A percentile compares a stretch with the other conserved stretches of the same genome.
Conservation (phyloP, 1,284 basidiomycete genomes). For the Salmacisia buchloeana region DNA sequence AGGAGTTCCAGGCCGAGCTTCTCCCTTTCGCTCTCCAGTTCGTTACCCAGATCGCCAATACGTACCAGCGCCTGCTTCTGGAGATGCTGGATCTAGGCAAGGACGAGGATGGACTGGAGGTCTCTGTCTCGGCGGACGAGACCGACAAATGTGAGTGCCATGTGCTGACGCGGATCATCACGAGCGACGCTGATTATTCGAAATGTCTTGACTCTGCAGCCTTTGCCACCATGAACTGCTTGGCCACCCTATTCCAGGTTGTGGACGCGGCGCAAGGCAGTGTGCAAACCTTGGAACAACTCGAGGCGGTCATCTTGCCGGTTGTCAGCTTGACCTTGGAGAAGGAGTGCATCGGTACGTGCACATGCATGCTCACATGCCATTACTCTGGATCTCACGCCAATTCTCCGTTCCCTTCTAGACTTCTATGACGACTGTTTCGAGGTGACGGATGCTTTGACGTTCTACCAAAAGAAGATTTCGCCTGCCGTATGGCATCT, state of each 20-base stretch:
- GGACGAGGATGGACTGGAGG: slow-evolving; percentile 13
- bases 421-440: slow-evolving; percentile 84
- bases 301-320: not conserved
- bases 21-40: slow-evolving; percentile 79
- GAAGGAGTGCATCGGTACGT: slow-evolving; percentile 4
- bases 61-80: slow-evolving; percentile 61
- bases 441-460: slow-evolving; percentile 76
- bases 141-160: slow-evolving; percentile 4
- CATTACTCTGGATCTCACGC: not conserved
- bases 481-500: slow-evolving; percentile 79
- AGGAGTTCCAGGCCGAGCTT: slow-evolving; percentile 75
- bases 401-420: slow-evolving; percentile 37
- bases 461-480: slow-evolving; percentile 73
- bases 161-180: not conserved
- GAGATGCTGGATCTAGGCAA: slow-evolving; percentile 19
- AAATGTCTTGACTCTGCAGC: not conserved
- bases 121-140: not conserved
- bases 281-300: not conserved
- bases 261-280: slow-evolving; percentile 3
- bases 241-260: slow-evolving; percentile 4
- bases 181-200: not conserved
- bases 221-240: slow-evolving; percentile 7
- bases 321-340: not conserved
- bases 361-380: not conserved
- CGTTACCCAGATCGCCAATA: slow-evolving; percentile 58